Evolutionary conservation across 495 filamentous ascomycete species (phyloP), one percentile per base, ranked within the genome.

Genomic region (Hypoxylon trugodes): DNA sequence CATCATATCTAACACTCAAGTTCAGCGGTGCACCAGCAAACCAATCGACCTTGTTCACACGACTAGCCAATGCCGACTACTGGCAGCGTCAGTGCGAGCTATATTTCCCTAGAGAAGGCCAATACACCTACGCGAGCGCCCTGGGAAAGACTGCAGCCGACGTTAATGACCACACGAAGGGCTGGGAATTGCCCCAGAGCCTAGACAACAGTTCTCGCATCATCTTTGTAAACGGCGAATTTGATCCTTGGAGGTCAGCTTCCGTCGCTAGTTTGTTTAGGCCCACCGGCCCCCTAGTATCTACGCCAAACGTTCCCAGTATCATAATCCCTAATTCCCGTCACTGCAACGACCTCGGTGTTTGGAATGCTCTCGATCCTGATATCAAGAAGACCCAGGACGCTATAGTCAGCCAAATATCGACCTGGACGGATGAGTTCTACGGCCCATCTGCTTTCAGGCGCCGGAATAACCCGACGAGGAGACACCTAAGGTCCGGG

Each of bases 161-260:
- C 28, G 73, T 86, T 6, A 90, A 90, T 71, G 61, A 62, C 4
- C 79, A 75, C 64, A 87, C 85, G 0, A 75, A 78, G 15, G 86
- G 87, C 5, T 89, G 86, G 86, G 40, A 56, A 46, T 50, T 79
- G 21, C 79, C 78, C 7, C 74, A 84, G 42, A 79, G 80, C 3
- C 38, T 58, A 4, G 42, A 61, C 24, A n/a, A 37, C 4, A 38
- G 41, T 12, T 83, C 79, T 18, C 79, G 86, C 2, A 71, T 87
- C 21, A 79, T 86, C 40, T 85, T 80, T 74, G 78, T 80, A 5
- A 88, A 89, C 62, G 86, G 86, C 6, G 77, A 86, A 72, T 85
- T 74, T 43, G 86, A 88, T 60, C 86, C 86, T 13, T 89, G 84
- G 86, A 74, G 78, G 26, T 76, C 81, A 2, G 77, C 81, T 1